These are phyloP conservation scores for Coix lacrymajobi DNA, from an alignment of 176 grass and related monocot species.

Conservation along the genomic window DNA sequence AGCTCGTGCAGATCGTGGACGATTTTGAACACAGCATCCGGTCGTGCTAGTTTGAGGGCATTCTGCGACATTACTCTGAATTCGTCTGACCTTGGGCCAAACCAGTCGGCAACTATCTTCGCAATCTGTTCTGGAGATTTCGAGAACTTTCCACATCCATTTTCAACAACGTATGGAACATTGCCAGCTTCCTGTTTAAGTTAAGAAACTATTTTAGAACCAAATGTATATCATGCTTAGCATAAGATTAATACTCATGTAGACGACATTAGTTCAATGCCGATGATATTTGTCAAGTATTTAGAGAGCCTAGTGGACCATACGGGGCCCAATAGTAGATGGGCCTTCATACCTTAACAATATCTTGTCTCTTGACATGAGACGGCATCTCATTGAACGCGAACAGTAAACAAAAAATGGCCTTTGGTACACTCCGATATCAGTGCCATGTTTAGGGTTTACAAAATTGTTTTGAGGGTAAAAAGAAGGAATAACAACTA, in stretches of 20 bases:
- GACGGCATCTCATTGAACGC: neutral
- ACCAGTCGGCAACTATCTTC: slow-evolving; percentile 75
- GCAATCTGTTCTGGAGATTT: slow-evolving; percentile 85
- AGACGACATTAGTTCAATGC: neutral
- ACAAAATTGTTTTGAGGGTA: neutral
- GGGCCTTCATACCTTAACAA: too few relatives aligned
- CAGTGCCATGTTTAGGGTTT: neutral
- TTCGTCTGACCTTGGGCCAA: slow-evolving; percentile 76
- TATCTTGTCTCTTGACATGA: neutral
- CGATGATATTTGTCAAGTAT: neutral
- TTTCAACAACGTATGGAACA: slow-evolving; percentile 97
- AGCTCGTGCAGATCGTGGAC: slow-evolving; percentile 96
- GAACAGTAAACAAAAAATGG: neutral
- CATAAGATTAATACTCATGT: neutral
- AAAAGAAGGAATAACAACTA: neutral
- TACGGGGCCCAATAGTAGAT: neutral
- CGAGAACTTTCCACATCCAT: slow-evolving; percentile 93
- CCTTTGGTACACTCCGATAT: neutral
- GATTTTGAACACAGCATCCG: slow-evolving; percentile 93
- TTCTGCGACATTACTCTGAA: slow-evolving; percentile 81
- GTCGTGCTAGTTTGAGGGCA: slow-evolving; percentile 68
- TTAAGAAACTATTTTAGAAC: slow-evolving; percentile 7
- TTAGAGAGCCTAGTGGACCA: too few relatives aligned
- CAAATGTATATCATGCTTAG: neutral
- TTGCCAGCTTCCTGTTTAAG: slow-evolving; percentile 83